Evolutionary conservation across 2,329 filamentous ascomycete species (phyloP), one percentile per base, ranked within the genome.

Genomic region (Epichloe baconii): DNA sequence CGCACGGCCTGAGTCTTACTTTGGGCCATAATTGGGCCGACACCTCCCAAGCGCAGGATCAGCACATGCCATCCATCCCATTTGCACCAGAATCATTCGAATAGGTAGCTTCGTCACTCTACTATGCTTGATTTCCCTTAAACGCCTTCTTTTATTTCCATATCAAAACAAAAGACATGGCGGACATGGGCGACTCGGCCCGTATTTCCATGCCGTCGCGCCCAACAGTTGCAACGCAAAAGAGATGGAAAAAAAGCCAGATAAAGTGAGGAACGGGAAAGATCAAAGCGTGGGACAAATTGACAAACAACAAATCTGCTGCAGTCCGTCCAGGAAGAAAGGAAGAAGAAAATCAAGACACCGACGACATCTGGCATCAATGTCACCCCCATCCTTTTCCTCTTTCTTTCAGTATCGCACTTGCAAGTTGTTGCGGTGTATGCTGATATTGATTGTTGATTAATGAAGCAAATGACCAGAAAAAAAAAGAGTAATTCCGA

Each of bases 81-180:
- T 40, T 51, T 41, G 47, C 31, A n/a, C 17, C 53, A 31, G 19
- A 14, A 40, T 35, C 46, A 31, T 49, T 38, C 21, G 43, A 40
- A 43, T 34, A 44, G 23, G 48, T 51, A 21, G 36, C 48, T n/a
- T 51, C 26, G 47, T n/a, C 46, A 47, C 47, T 54, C 50, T 54
- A 54, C 8, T 31, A 31, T 54, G 51, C 49, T 53, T 19, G 50
- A 26, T 51, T 46, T 52, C 31, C 45, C 51, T 48, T 7, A 10
- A 52, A 50, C 50, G 44, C 56, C 50, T 23, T 53, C 53, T 46
- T 43, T 53, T 45, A 41, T 55, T 55, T 56, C 49, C 52, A 48
- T 49, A 40, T 36, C 36, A 52, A 21, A 45, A 48, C 44, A 48
- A 40, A 49, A 44, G 44, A 47, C 44, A 40, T 10, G 34, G 44